Percentiles rank a stretch among this genome's conserved stretches.
Evolutionary conservation across 371 early-diverging fungal genomes (phyloP).

Genomic region (Circinella minor): DNA sequence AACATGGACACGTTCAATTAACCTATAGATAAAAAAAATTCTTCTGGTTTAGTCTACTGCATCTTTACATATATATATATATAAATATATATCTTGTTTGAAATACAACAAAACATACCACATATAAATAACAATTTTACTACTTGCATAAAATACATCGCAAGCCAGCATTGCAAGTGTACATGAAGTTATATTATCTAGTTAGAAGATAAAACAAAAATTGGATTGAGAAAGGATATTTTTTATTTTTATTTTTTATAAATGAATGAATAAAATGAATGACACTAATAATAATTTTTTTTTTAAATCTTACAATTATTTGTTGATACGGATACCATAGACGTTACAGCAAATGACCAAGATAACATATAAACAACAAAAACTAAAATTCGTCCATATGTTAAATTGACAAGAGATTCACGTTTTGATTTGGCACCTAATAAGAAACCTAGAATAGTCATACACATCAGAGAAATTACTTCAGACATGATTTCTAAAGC

Average conservation of each 20-base stretch:
- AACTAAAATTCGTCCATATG: conserved; percentile 24
- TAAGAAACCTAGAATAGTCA: conserved; percentile 19
- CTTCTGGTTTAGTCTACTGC: too few species aligned
- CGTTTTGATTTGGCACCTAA: conserved; percentile 23
- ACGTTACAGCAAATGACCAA: conserved; percentile 25
- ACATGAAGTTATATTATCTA: conserved; percentile 26
- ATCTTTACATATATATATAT: too few species aligned
- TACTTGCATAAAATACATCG: conserved; percentile 33
- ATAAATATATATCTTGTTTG: too few species aligned
- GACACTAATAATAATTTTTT: neutral
- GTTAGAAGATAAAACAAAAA: neutral
- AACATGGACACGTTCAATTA: conserved; percentile 35
- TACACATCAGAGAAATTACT: conserved; percentile 21
- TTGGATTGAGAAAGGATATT: neutral
- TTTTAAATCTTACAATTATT: conserved; percentile 21
- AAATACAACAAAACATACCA: conserved; percentile 13
- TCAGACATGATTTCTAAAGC: conserved; percentile 26
- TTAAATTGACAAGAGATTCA: conserved; percentile 20
- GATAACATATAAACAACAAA: conserved; percentile 19
- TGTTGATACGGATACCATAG: conserved; percentile 25
- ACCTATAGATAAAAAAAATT: conserved; percentile 15
- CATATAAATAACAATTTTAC: conserved; percentile 28
- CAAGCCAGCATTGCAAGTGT: conserved; percentile 28
- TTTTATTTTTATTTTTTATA: neutral
- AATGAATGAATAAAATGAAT: neutral